Percentiles rank a stretch among this genome's conserved stretches.
phyloP scores from a whole-genome alignment of 1,284 basidiomycete genomes.

The Xanthoconium separans region DNA sequence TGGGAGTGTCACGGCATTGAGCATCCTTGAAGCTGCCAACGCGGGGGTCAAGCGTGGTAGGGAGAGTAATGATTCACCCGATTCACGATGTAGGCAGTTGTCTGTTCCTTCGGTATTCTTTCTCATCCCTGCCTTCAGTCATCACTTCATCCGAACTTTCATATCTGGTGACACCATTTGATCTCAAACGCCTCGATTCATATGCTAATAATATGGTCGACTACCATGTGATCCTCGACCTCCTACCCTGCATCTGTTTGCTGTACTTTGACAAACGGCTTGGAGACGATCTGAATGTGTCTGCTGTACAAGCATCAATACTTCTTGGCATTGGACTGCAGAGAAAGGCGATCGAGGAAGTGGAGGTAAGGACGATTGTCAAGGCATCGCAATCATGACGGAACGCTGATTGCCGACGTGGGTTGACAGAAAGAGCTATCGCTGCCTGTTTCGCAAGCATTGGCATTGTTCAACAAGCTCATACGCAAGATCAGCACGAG shows the following conservation, averaged over 20 bases:
- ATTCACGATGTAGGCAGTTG: slow-evolving; percentile 38
- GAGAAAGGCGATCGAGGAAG: slow-evolving; percentile 86
- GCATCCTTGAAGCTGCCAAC: slow-evolving; percentile 84
- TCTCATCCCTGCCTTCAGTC: slow-evolving; percentile 35
- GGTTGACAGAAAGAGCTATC: slow-evolving; percentile 67
- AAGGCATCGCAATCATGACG: neutral
- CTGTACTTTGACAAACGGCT: slow-evolving; percentile 86
- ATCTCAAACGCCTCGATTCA: slow-evolving; percentile 93
- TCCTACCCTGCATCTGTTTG: slow-evolving; percentile 78
- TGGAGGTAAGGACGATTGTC: slow-evolving; percentile 58
- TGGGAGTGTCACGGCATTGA: slow-evolving; percentile 82
- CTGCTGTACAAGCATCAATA: slow-evolving; percentile 87
- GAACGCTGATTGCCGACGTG: slow-evolving; percentile 9
- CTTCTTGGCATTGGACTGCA: slow-evolving; percentile 90
- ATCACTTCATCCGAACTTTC: slow-evolving; percentile 69
- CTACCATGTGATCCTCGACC: slow-evolving; percentile 93
- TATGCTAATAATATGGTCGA: slow-evolving; percentile 97
- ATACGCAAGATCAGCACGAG: slow-evolving; percentile 83
- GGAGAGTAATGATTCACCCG: slow-evolving; percentile 38
- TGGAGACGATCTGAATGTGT: slow-evolving; percentile 61
- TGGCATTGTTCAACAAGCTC: slow-evolving; percentile 92
- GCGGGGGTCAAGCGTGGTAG: slow-evolving; percentile 54
- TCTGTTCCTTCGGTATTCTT: neutral
- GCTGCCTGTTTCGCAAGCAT: slow-evolving; percentile 81
- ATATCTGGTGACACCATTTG: slow-evolving; percentile 84